phyloP scores from a whole-genome alignment of 75 land plant species.

The Selaginella tamariscina region DNA sequence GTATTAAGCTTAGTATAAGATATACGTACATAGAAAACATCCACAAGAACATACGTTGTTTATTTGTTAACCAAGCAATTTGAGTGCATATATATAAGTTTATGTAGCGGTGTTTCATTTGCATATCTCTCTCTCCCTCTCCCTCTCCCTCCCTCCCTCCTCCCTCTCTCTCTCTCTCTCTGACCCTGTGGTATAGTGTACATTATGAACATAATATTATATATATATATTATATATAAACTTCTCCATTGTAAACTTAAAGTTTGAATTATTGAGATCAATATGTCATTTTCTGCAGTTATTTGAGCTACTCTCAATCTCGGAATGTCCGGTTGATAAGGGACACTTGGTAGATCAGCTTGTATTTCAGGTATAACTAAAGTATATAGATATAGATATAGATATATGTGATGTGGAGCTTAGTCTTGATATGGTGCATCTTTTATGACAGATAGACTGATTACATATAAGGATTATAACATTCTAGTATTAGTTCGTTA shows the following conservation, averaged over 20 bases:
- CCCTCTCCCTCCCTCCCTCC: slow-evolving; percentile 2
- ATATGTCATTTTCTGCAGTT: slow-evolving; percentile 15
- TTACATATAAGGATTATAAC: no score
- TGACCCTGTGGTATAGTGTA: neutral
- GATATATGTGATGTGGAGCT: no score
- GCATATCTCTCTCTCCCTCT: neutral
- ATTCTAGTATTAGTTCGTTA: no score
- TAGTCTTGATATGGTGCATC: no score
- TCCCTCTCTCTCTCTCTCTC: slow-evolving; percentile 4
- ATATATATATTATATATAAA: neutral
- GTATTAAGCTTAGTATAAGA: no score
- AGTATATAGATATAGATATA: no score
- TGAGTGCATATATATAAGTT: no score
- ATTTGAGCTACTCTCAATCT: slow-evolving; percentile 22
- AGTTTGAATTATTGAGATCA: slow-evolving; percentile 5
- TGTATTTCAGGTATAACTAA: slow-evolving; percentile 25
- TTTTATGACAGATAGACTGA: no score
- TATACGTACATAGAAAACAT: no score
- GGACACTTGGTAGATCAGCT: slow-evolving; percentile 26
- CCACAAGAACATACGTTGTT: neutral
- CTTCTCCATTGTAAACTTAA: neutral
- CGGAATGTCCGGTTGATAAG: slow-evolving; percentile 29
- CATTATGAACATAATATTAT: neutral
- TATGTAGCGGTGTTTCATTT: neutral
- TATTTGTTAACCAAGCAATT: no score